These are phyloP conservation scores for Bonia amplexicaulis DNA, from an alignment of 176 grass and related monocot genomes.

Conservation along the genomic window DNA sequence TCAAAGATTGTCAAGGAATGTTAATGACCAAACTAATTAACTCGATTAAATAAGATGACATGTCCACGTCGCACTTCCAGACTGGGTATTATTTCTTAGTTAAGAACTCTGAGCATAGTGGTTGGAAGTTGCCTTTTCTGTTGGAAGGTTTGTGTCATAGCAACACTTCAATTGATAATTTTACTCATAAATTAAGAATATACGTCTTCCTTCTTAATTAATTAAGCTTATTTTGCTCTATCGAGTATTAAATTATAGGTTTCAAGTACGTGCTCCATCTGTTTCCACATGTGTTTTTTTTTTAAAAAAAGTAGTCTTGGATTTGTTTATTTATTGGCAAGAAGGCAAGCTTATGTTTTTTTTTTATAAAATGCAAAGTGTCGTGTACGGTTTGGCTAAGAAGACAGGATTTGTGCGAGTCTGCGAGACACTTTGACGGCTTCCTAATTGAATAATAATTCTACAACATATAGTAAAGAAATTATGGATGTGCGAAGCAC, in stretches of 20 bases:
- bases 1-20: not conserved
- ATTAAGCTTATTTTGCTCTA: not conserved
- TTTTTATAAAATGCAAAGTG: not conserved
- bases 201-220: not conserved
- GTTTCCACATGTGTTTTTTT: slow-evolving; percentile 16
- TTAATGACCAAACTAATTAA: slow-evolving; percentile 18
- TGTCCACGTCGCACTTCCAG: not conserved
- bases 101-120: slow-evolving; percentile 2
- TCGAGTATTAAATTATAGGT: not conserved
- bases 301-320: not conserved
- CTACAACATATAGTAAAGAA: not conserved
- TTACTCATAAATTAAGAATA: not conserved
- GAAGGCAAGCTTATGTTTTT: not conserved
- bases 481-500: not conserved
- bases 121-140: slow-evolving; percentile 11
- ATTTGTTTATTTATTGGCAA: not conserved
- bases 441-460: not conserved
- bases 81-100: slow-evolving; percentile 12
- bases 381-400: slow-evolving; percentile 6
- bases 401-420: slow-evolving; percentile 3
- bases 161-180: not conserved
- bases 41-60: not conserved
- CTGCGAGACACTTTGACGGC: slow-evolving; percentile 1
- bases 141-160: slow-evolving; percentile 28
- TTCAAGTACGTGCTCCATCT: slow-evolving; percentile 18